A percentile compares a stretch with the other conserved stretches of the same genome.
Evolutionary conservation across 306 rosid species (phyloP).

Genomic region (Acacia acuminata): DNA sequence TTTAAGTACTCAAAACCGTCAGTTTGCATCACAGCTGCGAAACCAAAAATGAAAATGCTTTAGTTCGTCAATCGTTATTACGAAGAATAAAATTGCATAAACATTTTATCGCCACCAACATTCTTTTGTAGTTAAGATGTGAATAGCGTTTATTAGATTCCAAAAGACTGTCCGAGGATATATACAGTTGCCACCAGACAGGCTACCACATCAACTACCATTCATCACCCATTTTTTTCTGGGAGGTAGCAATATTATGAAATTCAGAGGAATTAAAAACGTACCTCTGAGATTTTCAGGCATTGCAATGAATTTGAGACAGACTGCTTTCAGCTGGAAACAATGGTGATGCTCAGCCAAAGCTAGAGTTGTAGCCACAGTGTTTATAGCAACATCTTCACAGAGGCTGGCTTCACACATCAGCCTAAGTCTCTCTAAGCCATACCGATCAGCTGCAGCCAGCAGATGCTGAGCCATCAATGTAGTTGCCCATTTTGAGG

Average conservation of each 20-base stretch:
- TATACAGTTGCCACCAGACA: conserved; percentile 7
- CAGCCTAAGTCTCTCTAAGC: conserved; percentile 66
- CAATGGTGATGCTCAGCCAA: conserved; percentile 83
- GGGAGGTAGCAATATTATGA: neutral
- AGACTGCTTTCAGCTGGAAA: conserved; percentile 58
- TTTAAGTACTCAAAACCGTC: conserved; percentile 75
- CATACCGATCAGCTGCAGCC: conserved; percentile 78
- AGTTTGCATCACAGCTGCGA: conserved; percentile 87
- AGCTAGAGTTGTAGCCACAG: conserved; percentile 74
- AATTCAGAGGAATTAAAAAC: neutral
- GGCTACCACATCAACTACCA: neutral
- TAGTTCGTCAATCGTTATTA: neutral
- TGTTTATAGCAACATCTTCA: conserved; percentile 59
- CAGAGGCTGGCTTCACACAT: conserved; percentile 69
- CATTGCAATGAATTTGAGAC: conserved; percentile 58
- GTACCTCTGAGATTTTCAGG: conserved; percentile 72
- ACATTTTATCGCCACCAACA: neutral
- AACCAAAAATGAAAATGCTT: neutral
- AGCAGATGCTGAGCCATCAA: conserved; percentile 71
- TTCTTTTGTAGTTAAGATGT: neutral
- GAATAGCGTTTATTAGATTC: neutral
- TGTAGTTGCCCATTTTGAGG: conserved; percentile 59
- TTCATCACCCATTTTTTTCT: neutral
- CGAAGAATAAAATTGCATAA: neutral
- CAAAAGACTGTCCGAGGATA: neutral